Conservation (phyloP, 192 early-diverging fungal genomes). For the Mortierella claussenii region DNA sequence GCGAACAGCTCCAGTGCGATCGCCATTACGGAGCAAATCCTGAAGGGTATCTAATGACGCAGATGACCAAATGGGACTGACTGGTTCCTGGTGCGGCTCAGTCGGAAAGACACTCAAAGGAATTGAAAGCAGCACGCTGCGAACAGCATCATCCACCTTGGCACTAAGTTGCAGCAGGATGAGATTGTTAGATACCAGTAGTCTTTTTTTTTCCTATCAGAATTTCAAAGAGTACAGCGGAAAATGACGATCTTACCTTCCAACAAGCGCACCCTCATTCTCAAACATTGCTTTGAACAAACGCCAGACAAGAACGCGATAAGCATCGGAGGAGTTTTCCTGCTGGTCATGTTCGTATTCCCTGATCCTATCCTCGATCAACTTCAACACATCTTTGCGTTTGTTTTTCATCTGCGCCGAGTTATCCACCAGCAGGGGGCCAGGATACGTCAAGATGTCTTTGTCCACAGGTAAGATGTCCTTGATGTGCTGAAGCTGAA, state of each 20-base stretch:
- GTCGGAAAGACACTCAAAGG: constrained; percentile 42
- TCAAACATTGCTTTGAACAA: constrained; percentile 72
- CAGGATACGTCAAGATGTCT: constrained; percentile 51
- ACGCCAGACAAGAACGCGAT: constrained; percentile 64
- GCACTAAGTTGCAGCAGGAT: constrained; percentile 30
- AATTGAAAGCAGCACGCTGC: constrained; percentile 52
- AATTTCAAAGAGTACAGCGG: not conserved
- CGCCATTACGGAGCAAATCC: constrained; percentile 66
- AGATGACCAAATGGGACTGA: constrained; percentile 23
- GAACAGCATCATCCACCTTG: constrained; percentile 60
- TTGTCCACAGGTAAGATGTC: constrained; percentile 51
- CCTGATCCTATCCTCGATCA: constrained; percentile 52
- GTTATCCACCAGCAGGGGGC: constrained; percentile 71
- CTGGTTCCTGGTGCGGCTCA: constrained; percentile 54
- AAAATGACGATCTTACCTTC: constrained; percentile 54
- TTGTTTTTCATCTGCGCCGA: constrained; percentile 56
- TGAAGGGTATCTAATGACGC: constrained; percentile 67
- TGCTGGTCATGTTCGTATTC: constrained; percentile 19
- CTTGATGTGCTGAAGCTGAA: constrained; percentile 62
- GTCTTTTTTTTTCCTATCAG: not conserved
- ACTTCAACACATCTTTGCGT: constrained; percentile 56
- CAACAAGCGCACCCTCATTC: constrained; percentile 68
- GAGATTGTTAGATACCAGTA: not conserved
- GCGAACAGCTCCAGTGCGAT: constrained; percentile 66
- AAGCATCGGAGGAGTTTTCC: constrained; percentile 29